These are phyloP conservation scores for Saccharomyces uvarum DNA, from an alignment of 1,139 yeast genomes.

Conservation along the genomic window DNA sequence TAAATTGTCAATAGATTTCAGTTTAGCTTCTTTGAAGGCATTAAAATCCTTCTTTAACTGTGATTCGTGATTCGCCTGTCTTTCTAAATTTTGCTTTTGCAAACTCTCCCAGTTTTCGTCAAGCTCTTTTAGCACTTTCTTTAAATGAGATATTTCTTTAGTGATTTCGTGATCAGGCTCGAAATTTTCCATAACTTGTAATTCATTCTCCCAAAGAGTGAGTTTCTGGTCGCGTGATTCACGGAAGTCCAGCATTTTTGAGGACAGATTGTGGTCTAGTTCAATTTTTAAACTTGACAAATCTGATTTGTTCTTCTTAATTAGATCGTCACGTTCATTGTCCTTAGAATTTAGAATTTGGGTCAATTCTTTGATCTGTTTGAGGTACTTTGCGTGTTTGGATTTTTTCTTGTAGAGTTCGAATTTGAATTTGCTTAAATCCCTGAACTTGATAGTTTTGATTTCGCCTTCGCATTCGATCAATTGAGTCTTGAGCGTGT, in stretches of 20 bases:
- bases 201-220: not conserved
- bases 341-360: slow-evolving; percentile 1
- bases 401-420: not conserved
- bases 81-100: slow-evolving; percentile 4
- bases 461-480: not conserved
- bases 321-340: not conserved
- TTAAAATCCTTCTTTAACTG: slow-evolving; percentile 6
- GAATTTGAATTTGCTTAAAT: slow-evolving; percentile 8
- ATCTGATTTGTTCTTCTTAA: not conserved
- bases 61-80: slow-evolving; percentile 5
- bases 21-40: slow-evolving; percentile 7
- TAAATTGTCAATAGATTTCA: slow-evolving; percentile 9
- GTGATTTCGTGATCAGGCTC: slow-evolving; percentile 10
- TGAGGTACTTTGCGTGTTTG: slow-evolving; percentile 1
- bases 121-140: slow-evolving; percentile 2
- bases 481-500: not conserved
- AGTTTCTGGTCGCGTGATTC: not conserved
- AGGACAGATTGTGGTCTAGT: not conserved
- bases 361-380: slow-evolving; percentile 3
- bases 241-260: not conserved
- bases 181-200: slow-evolving; percentile 9
- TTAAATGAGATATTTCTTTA: slow-evolving; percentile 7
- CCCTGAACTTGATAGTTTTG: not conserved
- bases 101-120: slow-evolving; percentile 2
- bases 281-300: not conserved